Evolutionary conservation across 1,284 basidiomycete species (phyloP).

Genomic region (Leccinum fallax): DNA sequence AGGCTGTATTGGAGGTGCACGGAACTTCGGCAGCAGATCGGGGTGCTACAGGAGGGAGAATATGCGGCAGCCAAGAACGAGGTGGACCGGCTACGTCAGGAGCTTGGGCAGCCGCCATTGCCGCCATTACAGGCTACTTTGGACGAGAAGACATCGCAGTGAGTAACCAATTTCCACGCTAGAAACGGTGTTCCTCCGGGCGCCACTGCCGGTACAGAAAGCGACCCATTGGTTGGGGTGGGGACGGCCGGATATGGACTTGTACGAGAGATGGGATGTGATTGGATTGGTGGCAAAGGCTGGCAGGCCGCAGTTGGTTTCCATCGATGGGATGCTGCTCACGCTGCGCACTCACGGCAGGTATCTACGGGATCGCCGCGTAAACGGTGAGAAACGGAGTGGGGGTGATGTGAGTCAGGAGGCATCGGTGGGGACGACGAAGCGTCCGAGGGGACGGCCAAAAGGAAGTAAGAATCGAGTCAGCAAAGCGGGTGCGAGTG

Average conservation of each 20-base stretch:
- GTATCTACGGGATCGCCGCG: constrained; percentile 41
- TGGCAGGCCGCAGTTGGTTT: constrained; percentile 3
- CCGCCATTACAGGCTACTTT: constrained; percentile 69
- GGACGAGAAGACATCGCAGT: constrained; percentile 75
- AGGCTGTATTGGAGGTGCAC: constrained; percentile 48
- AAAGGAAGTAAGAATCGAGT: constrained; percentile 41
- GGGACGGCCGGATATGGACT: constrained; percentile 10
- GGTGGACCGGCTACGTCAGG: constrained; percentile 69
- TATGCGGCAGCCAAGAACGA: constrained; percentile 71
- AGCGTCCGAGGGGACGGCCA: constrained; percentile 53
- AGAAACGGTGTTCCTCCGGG: constrained; percentile 4
- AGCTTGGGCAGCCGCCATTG: constrained; percentile 71
- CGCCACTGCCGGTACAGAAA: constrained; percentile 2
- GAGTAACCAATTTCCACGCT: constrained; percentile 36
- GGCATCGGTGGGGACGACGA: constrained; percentile 30
- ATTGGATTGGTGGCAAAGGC: background rate
- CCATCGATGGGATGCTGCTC: constrained; percentile 21
- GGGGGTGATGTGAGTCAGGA: constrained; percentile 31
- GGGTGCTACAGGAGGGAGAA: constrained; percentile 67
- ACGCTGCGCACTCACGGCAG: constrained; percentile 21
- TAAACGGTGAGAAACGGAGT: constrained; percentile 38
- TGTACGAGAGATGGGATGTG: background rate
- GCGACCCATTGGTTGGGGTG: constrained; percentile 1
- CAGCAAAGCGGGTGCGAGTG: constrained; percentile 21
- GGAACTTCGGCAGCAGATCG: constrained; percentile 66